These are phyloP conservation scores for Cryptococcus sp. DNA, from an alignment of 1,284 basidiomycete species.

Conservation along the genomic window DNA sequence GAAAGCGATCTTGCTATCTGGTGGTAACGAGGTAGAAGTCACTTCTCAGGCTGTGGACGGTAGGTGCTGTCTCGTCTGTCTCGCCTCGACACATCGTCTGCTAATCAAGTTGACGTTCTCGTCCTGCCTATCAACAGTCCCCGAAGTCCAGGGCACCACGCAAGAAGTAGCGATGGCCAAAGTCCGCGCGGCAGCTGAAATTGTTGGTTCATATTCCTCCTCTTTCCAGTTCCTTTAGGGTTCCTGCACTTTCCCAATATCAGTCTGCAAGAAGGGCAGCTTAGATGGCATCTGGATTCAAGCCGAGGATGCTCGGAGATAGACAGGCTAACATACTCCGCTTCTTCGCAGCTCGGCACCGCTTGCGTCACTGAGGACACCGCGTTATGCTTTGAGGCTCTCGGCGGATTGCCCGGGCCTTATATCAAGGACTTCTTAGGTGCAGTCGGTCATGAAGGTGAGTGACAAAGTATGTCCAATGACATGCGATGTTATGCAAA, in stretches of 20 bases:
- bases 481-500: background rate
- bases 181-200: constrained; percentile 77
- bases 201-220: constrained; percentile 63
- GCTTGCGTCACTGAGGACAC: constrained; percentile 98
- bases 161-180: constrained; percentile 88
- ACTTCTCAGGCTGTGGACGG: constrained; percentile 46
- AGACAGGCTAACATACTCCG: too few relatives aligned
- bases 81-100: background rate
- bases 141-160: constrained; percentile 91
- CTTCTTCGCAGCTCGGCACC: constrained; percentile 63
- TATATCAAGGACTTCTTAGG: constrained; percentile 94
- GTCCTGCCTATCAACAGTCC: constrained; percentile 59
- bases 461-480: background rate
- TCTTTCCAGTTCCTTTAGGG: too few relatives aligned
- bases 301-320: background rate
- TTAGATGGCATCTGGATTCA: background rate
- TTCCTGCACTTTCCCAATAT: background rate
- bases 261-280: background rate
- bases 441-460: constrained; percentile 74
- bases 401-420: constrained; percentile 88
- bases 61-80: constrained; percentile 25
- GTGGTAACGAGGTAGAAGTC: constrained; percentile 40
- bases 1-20: constrained; percentile 54
- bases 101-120: background rate
- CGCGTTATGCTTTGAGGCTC: constrained; percentile 84